Conservation (phyloP, 2,329 filamentous ascomycete species). For the Didymella pinodella region DNA sequence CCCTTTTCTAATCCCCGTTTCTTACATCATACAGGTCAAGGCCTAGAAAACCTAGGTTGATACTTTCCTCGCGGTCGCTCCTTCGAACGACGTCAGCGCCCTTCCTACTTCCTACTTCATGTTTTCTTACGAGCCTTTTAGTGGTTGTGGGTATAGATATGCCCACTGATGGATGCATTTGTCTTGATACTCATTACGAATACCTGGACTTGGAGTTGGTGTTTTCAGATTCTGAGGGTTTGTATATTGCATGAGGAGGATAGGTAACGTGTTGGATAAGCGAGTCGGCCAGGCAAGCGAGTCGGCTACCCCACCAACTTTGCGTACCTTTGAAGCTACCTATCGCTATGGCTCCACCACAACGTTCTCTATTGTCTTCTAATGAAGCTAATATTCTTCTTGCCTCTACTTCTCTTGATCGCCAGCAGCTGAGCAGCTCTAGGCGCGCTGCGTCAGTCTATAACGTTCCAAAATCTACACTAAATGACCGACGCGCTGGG, state of each 20-base stretch:
- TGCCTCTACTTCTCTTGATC: too few relatives aligned
- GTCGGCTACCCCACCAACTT: too few relatives aligned
- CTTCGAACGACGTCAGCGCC: slow-evolving; percentile 23
- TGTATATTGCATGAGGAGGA: slow-evolving; percentile 6
- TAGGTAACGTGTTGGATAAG: too few relatives aligned
- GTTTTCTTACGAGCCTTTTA: slow-evolving; percentile 8
- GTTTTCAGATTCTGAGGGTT: slow-evolving; percentile 3
- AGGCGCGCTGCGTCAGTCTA: too few relatives aligned
- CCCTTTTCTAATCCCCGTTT: slow-evolving; percentile 1
- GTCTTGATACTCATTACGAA: slow-evolving; percentile 12
- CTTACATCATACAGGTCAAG: slow-evolving; percentile 9
- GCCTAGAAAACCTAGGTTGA: slow-evolving; percentile 1
- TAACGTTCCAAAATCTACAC: too few relatives aligned
- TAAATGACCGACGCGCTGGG: too few relatives aligned
- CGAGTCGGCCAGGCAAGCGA: too few relatives aligned
- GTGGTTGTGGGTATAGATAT: slow-evolving; percentile 26
- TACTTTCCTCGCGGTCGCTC: slow-evolving; percentile 19
- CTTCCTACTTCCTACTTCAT: background rate
- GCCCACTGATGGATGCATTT: slow-evolving; percentile 19
- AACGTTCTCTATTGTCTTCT: too few relatives aligned
- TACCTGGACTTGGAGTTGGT: slow-evolving; percentile 17
- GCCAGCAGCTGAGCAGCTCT: too few relatives aligned
- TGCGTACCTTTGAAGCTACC: too few relatives aligned
- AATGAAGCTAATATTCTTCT: too few relatives aligned
- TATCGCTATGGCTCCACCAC: too few relatives aligned